Base-by-base conservation (phyloP, 2,329 filamentous ascomycete genomes). In the Fusarium stilboides region DNA sequence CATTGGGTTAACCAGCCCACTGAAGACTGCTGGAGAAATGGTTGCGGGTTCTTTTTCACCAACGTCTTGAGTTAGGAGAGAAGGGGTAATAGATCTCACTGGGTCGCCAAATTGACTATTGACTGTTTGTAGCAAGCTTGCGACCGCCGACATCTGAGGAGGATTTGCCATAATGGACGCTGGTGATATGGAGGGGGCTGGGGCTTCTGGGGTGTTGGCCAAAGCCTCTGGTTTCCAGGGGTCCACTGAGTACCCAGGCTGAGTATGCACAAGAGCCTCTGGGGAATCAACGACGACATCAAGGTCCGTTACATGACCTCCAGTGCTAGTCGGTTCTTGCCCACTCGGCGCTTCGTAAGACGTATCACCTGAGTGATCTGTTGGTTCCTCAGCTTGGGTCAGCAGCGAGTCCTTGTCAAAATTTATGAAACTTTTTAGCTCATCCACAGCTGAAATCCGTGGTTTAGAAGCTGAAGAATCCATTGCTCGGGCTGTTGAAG, bases 11-110 rank as follows among this genome's bases (percentile, higher is more conserved):
- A 72, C 63, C 6, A 74, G 74, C 37, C 74, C 76, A 40, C 74
- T 79, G 15, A 82, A 79, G 37, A 79, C 80, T 19, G 80, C 79
- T 7, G 80, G 76, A n/a, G 80, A 80, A 24, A 82, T 70, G 3
- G 80, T 81, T 13, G 71, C 65, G n/a, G 73, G 74, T 4, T 76
- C 70, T 3, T 72, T 39, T n/a, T 75, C 62, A 10, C 66, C 68
- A 13, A 52, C n/a, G 13, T 60, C 69, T 19, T 68, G 65, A 3
- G 68, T 57, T 50, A 77, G 56, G 17, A 75, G 53, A 13, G 70
- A 65, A 24, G 36, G 51, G 12, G 73, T 63, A 22, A 71, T 58
- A 31, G 72, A 62, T 13, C 47, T 36, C 33, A 54, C 58, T 19
- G 74, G 56, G 28, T 56, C 46, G 12, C 55, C 62, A 56, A 75